Percentiles rank a stretch among this genome's conserved stretches.
phyloP scores from a whole-genome alignment of 2,329 filamentous ascomycete genomes.

The Gnomoniopsis smithogilvyi region DNA sequence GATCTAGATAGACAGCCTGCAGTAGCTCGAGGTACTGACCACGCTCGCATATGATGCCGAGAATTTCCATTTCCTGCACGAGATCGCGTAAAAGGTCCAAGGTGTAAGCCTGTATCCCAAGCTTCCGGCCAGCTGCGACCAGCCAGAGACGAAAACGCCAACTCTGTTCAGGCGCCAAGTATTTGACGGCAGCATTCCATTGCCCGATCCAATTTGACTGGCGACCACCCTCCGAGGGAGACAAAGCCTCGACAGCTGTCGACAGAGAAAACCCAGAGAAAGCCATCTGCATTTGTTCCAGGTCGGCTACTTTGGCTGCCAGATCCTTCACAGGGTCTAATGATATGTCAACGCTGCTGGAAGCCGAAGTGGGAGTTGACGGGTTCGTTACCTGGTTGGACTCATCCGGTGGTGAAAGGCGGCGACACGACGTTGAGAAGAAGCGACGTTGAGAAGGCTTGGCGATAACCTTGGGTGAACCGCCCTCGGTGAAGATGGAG shows the following conservation, averaged over 20 bases:
- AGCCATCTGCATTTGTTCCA: conserved; percentile 13
- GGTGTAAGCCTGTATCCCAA: conserved; percentile 14
- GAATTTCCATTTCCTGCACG: conserved; percentile 36
- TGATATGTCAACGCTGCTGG: conserved; percentile 15
- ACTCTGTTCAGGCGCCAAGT: conserved; percentile 27
- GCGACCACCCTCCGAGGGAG: background rate
- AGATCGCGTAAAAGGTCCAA: conserved; percentile 23
- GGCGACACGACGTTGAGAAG: conserved; percentile 21
- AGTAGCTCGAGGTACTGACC: conserved; percentile 36
- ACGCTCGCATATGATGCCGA: conserved; percentile 33
- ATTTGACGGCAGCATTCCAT: conserved; percentile 24
- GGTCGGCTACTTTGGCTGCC: background rate
- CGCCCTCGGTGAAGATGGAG: conserved; percentile 13
- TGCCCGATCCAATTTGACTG: conserved; percentile 6
- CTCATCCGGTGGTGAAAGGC: background rate
- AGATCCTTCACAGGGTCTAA: conserved; percentile 13
- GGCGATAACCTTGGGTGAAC: conserved; percentile 9
- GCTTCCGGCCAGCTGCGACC: conserved; percentile 23
- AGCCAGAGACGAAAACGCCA: conserved; percentile 33
- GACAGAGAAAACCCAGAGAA: background rate
- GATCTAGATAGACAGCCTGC: conserved; percentile 32
- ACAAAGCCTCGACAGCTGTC: conserved; percentile 10
- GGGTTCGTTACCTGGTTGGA: conserved; percentile 17
- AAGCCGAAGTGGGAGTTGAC: conserved; percentile 2
- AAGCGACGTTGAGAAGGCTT: conserved; percentile 18